Base-by-base conservation (phyloP, 192 early-diverging fungal species). In the Coemansia sp. region DNA sequence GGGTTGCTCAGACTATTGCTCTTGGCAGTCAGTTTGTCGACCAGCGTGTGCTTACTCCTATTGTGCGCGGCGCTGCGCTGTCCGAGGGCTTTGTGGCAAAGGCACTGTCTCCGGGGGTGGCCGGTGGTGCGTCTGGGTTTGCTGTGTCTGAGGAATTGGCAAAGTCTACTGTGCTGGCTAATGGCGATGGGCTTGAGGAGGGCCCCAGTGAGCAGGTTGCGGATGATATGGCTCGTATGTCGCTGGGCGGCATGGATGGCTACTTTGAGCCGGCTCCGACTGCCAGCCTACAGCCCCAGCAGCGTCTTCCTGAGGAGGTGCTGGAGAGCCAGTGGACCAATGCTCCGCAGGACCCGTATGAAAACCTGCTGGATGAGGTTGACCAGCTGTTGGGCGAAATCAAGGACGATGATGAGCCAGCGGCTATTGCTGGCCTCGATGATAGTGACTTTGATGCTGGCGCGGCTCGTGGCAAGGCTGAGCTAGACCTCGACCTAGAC, bases 21-120 rank as follows among this genome's bases (percentile, higher is more conserved):
- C 61, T 77, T 64, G 80, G 76, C 3, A 72, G 75, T 36, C 80
- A 75, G 65, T 77, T 83, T 72, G 80, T 83, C 43, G 80, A 77
- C 20, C 68, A 70, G 12, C 56, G 57, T 6, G 59, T 74, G 47
- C 63, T 77, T 18, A 72, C 72, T 10, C 80, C 80, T 16, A 59
- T 83, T 35, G 75, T 77, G 14, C 64, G 75, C 23, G 65, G 42
- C 10, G 71, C 75, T 0, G 75, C 71, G 10, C 56, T 65, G 31
- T 31, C 62, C 4, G 52, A 62, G 50, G 52, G 48, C 14, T 10
- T 59, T 12, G 25, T 26, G n/a, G 13, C 55, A 6, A 31, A 16
- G 8, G 55, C 55, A 18, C 35, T 12, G 55, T 35, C 55, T 3
- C 55, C 55, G n/a, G 55, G 55, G 5, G 26, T 33, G 10, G 3